phyloP scores from a whole-genome alignment of 2,329 filamentous ascomycete species.

The Exophiala alcalophila region DNA sequence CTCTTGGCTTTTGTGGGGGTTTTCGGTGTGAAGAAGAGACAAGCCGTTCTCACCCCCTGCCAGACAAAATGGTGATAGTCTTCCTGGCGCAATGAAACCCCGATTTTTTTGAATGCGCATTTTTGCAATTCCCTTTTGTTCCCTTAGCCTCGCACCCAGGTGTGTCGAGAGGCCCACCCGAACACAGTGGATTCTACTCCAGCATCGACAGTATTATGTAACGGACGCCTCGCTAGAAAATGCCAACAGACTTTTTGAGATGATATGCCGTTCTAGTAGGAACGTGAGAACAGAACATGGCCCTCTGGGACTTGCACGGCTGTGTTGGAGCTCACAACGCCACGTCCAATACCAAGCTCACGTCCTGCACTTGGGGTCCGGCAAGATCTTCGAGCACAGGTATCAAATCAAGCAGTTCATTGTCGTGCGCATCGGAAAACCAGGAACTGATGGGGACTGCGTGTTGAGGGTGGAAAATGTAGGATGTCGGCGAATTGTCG shows the following conservation, averaged over 20 bases:
- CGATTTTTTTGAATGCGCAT: slow-evolving; percentile 13
- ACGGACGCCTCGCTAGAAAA: slow-evolving; percentile 24
- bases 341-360: slow-evolving; percentile 96
- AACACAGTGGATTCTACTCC: slow-evolving; percentile 10
- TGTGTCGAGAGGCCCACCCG: slow-evolving; percentile 11
- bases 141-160: slow-evolving; percentile 19
- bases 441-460: slow-evolving; percentile 99
- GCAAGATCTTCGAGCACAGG: slow-evolving; percentile 97
- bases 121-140: slow-evolving; percentile 11
- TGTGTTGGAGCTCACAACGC: slow-evolving; percentile 49
- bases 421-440: slow-evolving; percentile 99
- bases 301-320: slow-evolving; percentile 1
- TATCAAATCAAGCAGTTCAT: slow-evolving; percentile 94
- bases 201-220: slow-evolving; percentile 15
- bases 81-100: slow-evolving; percentile 19
- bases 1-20: background rate
- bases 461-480: slow-evolving; percentile 99
- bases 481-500: slow-evolving; percentile 97
- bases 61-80: slow-evolving; percentile 5
- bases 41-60: background rate
- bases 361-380: slow-evolving; percentile 81
- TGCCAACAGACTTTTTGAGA: slow-evolving; percentile 23
- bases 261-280: slow-evolving; percentile 24
- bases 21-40: background rate
- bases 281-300: slow-evolving; percentile 17